Evolutionary conservation across 1,284 basidiomycete genomes (phyloP), one percentile per base, ranked within the genome.

Genomic region (Moesziomyces globuligerus): DNA sequence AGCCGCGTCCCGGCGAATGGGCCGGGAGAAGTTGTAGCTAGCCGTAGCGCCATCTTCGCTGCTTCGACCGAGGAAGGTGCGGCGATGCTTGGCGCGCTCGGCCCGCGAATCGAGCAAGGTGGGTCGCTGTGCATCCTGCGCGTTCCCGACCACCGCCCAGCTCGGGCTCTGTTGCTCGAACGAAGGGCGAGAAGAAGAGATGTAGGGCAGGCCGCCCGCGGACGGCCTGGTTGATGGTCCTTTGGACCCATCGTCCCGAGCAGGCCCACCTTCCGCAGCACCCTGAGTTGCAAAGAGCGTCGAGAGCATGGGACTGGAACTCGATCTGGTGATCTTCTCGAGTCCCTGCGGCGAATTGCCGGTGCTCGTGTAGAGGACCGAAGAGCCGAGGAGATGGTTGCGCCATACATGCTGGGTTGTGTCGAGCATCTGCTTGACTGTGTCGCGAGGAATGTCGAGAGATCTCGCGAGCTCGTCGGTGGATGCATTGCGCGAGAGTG

Each of bases 391-490:
- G 39, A 54, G 17, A 39, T 70, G 67, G 28, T 42, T 70, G 4
- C 56, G 55, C 67, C 67, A 70, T 2, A 70, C 60, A 18, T 64
- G 60, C 37, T 70, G 60, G 8, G 67, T 59, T 3, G 67, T 65
- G n/a, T 64, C 56, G 34, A 70, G 52, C 67, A 70, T 70, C 48
- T 70, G 67, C 51, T 52, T 52, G 49, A 65, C 52, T 1, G 67
- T 56, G 4, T 70, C 60, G 32, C 56, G 55, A n/a, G 67, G 60
- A 11, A 70, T 64, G 18, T 59, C 67, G 42, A 70, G 55, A n/a
- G 67, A 64, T 25, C 40, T 48, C n/a, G 60, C 60, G 9, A 70
- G 44, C 44, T 70, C 60, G 17, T 47, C 56, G 2, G 60, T 59
- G 1, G 60, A 64, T 17, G 56, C 55, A n/a, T 26, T 60, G 23